phyloP scores from a whole-genome alignment of 1,139 yeast genomes.

The Protomyces pachydermus region DNA sequence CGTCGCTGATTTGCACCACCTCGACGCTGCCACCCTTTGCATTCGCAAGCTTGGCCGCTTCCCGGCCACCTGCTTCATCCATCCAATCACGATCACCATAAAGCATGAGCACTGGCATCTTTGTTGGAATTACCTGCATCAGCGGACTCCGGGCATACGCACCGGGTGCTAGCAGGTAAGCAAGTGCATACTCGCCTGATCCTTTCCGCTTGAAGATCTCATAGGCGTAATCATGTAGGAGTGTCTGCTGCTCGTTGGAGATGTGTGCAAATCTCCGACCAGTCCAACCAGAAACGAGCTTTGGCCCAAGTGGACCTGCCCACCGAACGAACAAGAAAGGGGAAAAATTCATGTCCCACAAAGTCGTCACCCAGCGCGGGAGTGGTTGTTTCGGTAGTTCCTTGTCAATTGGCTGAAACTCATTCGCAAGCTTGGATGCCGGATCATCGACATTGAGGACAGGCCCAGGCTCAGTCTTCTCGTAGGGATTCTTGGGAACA shows the following conservation, averaged over 20 bases:
- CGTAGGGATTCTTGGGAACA: conserved; percentile 66
- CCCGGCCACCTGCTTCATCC: conserved; percentile 68
- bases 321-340: conserved; percentile 43
- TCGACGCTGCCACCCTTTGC: conserved; percentile 35
- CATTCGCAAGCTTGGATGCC: conserved; percentile 11
- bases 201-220: conserved; percentile 58
- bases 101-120: conserved; percentile 51
- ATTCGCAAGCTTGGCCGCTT: conserved; percentile 45
- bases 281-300: conserved; percentile 44
- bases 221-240: conserved; percentile 55
- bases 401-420: conserved; percentile 30
- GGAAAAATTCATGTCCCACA: conserved; percentile 44
- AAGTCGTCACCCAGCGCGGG: conserved; percentile 37
- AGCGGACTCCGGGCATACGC: conserved; percentile 75
- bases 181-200: conserved; percentile 61
- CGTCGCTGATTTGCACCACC: conserved; percentile 46
- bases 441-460: conserved; percentile 5
- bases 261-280: conserved; percentile 41
- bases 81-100: conserved; percentile 87
- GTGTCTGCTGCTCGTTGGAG: conserved; percentile 35
- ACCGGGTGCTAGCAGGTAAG: conserved; percentile 63
- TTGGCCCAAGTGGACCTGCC: conserved; percentile 44
- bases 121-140: conserved; percentile 50
- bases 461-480: conserved; percentile 45
- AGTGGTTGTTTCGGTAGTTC: conserved; percentile 34